These are phyloP conservation scores for Cryptococcus jaspeensis DNA, from an alignment of 1,284 basidiomycete genomes.

Conservation along the genomic window DNA sequence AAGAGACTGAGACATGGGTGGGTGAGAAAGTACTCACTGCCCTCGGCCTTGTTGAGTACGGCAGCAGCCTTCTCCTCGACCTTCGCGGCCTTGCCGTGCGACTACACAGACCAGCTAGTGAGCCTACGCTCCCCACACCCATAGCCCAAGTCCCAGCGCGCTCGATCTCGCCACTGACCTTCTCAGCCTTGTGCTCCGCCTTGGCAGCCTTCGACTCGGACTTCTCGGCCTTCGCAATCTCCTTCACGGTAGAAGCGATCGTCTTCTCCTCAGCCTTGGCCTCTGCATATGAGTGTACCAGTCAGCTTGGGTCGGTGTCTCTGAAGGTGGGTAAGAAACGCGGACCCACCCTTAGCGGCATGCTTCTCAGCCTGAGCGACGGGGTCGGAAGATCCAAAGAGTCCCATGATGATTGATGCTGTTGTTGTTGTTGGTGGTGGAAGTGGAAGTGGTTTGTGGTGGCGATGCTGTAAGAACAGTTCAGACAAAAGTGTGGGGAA, in stretches of 20 bases:
- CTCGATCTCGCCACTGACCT: constrained; percentile 16
- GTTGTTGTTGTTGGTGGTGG: too few species aligned
- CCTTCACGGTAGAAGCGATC: constrained; percentile 38
- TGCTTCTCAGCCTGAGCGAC: constrained; percentile 43
- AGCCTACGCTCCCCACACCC: constrained; percentile 1
- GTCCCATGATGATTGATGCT: constrained; percentile 31
- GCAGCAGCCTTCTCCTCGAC: constrained; percentile 33
- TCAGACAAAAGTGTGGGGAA: too few species aligned
- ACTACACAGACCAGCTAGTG: too few species aligned
- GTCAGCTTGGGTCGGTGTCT: too few species aligned
- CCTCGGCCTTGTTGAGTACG: constrained; percentile 34
- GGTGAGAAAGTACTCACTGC: constrained; percentile 31
- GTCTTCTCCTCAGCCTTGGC: constrained; percentile 31
- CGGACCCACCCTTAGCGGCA: constrained; percentile 31
- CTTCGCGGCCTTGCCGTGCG: constrained; percentile 39
- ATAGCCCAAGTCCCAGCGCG: neutral
- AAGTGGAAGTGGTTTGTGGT: too few species aligned
- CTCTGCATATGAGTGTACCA: constrained; percentile 18
- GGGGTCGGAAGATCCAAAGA: constrained; percentile 42
- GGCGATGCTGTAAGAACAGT: too few species aligned
- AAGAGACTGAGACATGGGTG: neutral
- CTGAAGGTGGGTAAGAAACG: neutral
- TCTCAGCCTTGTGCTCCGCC: constrained; percentile 30
- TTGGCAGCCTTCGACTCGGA: constrained; percentile 38
- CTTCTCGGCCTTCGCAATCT: constrained; percentile 40